Percentiles rank a stretch among this genome's conserved stretches.
Evolutionary conservation across 352 stramenopile species (phyloP).

Genomic region (Globisporangium lucens): DNA sequence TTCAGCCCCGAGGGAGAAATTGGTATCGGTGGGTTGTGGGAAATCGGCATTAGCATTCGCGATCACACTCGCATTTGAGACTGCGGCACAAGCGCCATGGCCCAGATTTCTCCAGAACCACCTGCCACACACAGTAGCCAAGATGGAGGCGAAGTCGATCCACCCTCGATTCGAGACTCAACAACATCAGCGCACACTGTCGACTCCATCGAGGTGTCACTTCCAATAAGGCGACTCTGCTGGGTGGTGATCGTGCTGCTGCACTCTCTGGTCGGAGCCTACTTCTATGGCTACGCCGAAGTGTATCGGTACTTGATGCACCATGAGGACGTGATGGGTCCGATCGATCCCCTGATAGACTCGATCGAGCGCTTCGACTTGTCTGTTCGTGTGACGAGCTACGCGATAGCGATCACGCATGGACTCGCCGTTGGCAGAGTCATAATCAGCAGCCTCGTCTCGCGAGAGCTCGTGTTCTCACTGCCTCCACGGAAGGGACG

Average conservation of each 20-base stretch:
- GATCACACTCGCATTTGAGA: no score
- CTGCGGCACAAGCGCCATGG: no score
- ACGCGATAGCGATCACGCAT: conserved; percentile 13
- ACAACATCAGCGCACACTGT: no score
- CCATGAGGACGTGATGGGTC: background rate
- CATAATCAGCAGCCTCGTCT: conserved; percentile 7
- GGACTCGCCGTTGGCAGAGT: conserved; percentile 7
- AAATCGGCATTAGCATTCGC: no score
- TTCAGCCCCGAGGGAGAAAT: no score
- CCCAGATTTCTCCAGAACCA: no score
- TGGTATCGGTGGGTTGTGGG: no score
- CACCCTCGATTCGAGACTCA: no score
- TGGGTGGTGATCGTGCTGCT: conserved; percentile 5
- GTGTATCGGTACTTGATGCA: conserved; percentile 2
- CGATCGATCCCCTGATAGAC: background rate
- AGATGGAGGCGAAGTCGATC: no score
- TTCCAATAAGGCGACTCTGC: background rate
- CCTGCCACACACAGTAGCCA: no score
- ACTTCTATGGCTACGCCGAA: conserved; percentile 13
- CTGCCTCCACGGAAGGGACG: background rate
- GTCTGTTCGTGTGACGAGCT: conserved; percentile 1
- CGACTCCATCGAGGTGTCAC: background rate
- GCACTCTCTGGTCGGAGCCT: conserved; percentile 1
- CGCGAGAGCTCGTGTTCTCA: conserved; percentile 19
- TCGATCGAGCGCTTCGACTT: background rate